phyloP scores from a whole-genome alignment of 129 eudicot genomes.

The Tagetes erecta region DNA sequence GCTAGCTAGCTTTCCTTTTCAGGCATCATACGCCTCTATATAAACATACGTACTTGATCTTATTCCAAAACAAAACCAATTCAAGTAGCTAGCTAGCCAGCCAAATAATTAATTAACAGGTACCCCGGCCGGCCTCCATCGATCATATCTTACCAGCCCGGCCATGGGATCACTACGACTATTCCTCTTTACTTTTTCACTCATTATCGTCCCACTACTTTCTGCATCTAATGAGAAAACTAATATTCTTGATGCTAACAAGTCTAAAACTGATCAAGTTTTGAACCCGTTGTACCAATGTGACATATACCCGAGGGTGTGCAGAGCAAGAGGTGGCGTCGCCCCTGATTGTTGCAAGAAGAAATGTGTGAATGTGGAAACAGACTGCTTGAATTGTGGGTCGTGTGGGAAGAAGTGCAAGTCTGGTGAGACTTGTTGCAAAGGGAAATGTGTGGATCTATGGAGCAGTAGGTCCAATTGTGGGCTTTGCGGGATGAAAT shows the following conservation, averaged over 20 bases:
- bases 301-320: constrained; percentile 44
- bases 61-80: neutral
- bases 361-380: constrained; percentile 47
- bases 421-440: constrained; percentile 38
- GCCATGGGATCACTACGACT: constrained; percentile 21
- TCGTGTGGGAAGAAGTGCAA: constrained; percentile 45
- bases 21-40: constrained; percentile 31
- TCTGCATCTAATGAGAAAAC: neutral
- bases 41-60: neutral
- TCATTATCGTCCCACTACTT: constrained; percentile 18
- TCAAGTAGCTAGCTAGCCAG: no score
- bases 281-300: constrained; percentile 38
- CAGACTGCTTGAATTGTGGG: constrained; percentile 39
- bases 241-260: no score
- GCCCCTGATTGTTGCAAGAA: constrained; percentile 46
- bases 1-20: constrained; percentile 27
- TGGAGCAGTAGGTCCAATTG: constrained; percentile 34
- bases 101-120: no score
- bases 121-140: no score
- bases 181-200: constrained; percentile 14
- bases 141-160: no score
- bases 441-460: constrained; percentile 29
- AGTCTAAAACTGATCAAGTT: neutral
- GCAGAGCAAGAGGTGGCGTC: constrained; percentile 34
- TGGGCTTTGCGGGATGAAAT: constrained; percentile 42